Evolutionary conservation across 306 rosid genomes (phyloP).

Genomic region (Trichosanthes truncata): DNA sequence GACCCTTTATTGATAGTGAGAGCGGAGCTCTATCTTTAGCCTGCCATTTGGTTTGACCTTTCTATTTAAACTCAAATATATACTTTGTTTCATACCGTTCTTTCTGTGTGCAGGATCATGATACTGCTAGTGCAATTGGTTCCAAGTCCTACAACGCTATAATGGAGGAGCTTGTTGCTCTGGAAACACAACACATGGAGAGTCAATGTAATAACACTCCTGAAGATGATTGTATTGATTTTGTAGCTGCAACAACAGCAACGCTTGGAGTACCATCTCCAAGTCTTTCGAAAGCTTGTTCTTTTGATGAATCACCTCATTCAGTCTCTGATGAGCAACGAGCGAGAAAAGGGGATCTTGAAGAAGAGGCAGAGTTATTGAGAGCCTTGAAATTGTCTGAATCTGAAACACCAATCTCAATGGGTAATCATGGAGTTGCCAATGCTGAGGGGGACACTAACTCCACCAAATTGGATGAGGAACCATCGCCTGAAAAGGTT

Average conservation of each 20-base stretch:
- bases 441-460: slow-evolving; percentile 18
- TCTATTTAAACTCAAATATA: neutral
- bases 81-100: slow-evolving; percentile 17
- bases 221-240: slow-evolving; percentile 91
- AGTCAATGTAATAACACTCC: slow-evolving; percentile 24
- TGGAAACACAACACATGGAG: slow-evolving; percentile 60
- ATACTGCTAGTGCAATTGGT: slow-evolving; percentile 66
- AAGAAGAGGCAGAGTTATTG: slow-evolving; percentile 78
- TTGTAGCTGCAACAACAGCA: slow-evolving; percentile 98
- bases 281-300: slow-evolving; percentile 57
- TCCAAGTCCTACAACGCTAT: slow-evolving; percentile 85
- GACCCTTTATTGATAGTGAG: neutral
- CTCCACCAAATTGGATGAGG: slow-evolving; percentile 28
- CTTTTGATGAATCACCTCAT: slow-evolving; percentile 68
- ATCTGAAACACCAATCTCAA: slow-evolving; percentile 25
- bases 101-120: slow-evolving; percentile 46
- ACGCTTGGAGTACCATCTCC: slow-evolving; percentile 97
- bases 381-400: slow-evolving; percentile 64
- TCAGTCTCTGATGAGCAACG: slow-evolving; percentile 37
- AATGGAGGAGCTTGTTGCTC: slow-evolving; percentile 88
- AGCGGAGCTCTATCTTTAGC: neutral
- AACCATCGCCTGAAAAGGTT: slow-evolving; percentile 15
- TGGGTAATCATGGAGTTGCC: slow-evolving; percentile 27
- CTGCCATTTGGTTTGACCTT: neutral
- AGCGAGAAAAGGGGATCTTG: slow-evolving; percentile 70